A percentile compares a stretch with the other conserved stretches of the same genome.
These are phyloP conservation scores for Cercophora scortea DNA, from an alignment of 495 filamentous ascomycete genomes.

Conservation along the genomic window DNA sequence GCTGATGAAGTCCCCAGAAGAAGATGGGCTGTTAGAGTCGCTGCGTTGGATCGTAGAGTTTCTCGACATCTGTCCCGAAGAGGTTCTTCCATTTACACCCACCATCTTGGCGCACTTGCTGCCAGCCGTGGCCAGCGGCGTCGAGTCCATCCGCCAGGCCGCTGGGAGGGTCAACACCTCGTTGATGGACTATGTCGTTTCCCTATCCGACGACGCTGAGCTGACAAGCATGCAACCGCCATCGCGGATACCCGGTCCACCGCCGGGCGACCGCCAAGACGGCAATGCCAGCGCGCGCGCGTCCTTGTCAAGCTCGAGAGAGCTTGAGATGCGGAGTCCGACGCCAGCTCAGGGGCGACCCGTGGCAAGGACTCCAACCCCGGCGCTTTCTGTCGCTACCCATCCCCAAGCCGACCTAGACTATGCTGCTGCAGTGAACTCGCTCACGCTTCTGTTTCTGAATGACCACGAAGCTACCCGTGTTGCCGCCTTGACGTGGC, in stretches of 20 bases:
- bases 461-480: conserved; percentile 96
- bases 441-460: conserved; percentile 86
- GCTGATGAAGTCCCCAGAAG: conserved; percentile 45
- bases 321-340: conserved; percentile 45
- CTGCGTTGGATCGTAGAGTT: conserved; percentile 94
- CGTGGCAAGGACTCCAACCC: conserved; percentile 33
- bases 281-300: conserved; percentile 43
- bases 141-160: conserved; percentile 80
- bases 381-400: conserved; percentile 38
- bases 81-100: conserved; percentile 93
- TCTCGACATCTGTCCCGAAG: conserved; percentile 94
- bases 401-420: conserved; percentile 66
- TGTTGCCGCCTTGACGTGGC: conserved; percentile 88
- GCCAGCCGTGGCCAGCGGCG: conserved; percentile 86
- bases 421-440: conserved; percentile 94
- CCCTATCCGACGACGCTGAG: conserved; percentile 69
- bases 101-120: conserved; percentile 85
- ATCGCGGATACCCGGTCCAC: conserved; percentile 41
- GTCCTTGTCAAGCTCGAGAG: conserved; percentile 47
- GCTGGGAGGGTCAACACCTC: conserved; percentile 84
- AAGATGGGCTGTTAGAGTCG: conserved; percentile 84
- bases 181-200: conserved; percentile 84
- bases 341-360: conserved; percentile 42
- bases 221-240: conserved; percentile 30
- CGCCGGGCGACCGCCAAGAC: conserved; percentile 46